Evolutionary conservation across 2,329 filamentous ascomycete species (phyloP), one percentile per base, ranked within the genome.

Genomic region (Neoscytalidium dimidiatum): DNA sequence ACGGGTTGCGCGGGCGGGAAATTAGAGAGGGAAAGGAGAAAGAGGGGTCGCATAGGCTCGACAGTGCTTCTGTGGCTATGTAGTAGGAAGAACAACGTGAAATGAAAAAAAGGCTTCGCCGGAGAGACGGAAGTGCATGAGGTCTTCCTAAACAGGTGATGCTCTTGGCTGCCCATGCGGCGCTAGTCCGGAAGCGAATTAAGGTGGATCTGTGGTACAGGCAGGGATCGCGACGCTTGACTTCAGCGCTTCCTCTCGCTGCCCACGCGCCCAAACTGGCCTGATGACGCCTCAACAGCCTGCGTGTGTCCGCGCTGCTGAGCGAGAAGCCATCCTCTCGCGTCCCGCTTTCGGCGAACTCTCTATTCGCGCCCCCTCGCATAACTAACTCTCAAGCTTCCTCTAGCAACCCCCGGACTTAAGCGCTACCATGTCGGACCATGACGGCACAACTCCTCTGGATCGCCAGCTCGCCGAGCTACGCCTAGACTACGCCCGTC

Each of bases 61-160:
- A 14, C 33, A 8, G 21, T 43, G 56, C 26, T 43, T 26, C 28
- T 60, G 35, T 33, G 56, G 41, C 38, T 60, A 60, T 46, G 56
- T 60, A 60, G 56, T 60, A 60, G 56, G 56, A 60, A 60, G 53
- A 57, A 58, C 21, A 60, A 60, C 56, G 56, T 60, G 56, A 60
- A 60, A 60, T 60, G 56, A 60, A 60, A 57, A n/a, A 60, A 60
- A n/a, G 56, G 56, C 56, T 60, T 46, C 56, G 46, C 38, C 56
- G 56, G 23, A 38, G 38, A 60, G 38, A 46, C 26, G 56, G 56
- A 60, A 31, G 56, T 60, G 31, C 56, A 60, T 35, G 26, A 4
- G 11, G 53, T 29, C 17, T 41, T 43, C 53, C 53, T 38, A 58
- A 60, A 60, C 26, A 60, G 56, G 56, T 26, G 53, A 58, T 58